Evolutionary conservation across 352 stramenopile species (phyloP).

Genomic region (Phytophthora sp.): DNA sequence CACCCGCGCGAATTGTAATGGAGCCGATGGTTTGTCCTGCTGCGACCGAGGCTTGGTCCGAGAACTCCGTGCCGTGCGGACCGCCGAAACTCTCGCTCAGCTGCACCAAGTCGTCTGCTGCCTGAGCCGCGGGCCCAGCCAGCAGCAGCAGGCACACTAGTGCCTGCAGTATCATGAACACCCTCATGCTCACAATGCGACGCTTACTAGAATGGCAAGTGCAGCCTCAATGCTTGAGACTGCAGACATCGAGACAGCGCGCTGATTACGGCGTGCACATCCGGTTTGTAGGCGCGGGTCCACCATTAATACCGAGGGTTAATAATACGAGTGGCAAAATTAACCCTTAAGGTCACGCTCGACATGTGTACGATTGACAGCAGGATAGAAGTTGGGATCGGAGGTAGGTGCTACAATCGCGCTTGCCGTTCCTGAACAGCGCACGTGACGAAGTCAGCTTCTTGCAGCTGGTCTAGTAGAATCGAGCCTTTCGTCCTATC

Average conservation of each 20-base stretch:
- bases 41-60: constrained; percentile 13
- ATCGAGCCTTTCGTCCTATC: constrained; percentile 3
- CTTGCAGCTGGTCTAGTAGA: constrained; percentile 15
- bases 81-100: constrained; percentile 30
- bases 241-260: constrained; percentile 3
- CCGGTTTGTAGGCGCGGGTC: too few species aligned
- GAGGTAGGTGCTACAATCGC: constrained; percentile 13
- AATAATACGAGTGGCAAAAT: too few species aligned
- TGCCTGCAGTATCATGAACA: constrained; percentile 3
- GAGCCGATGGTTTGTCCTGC: constrained; percentile 23
- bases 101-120: constrained; percentile 16
- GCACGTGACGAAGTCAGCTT: constrained; percentile 7
- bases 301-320: not conserved
- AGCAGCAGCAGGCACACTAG: constrained; percentile 13
- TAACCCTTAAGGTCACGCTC: too few species aligned
- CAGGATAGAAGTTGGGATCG: constrained; percentile 19
- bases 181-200: constrained; percentile 1
- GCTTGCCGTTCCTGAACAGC: not conserved
- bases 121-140: not conserved
- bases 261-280: constrained; percentile 16
- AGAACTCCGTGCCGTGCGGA: constrained; percentile 25
- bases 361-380: constrained; percentile 21
- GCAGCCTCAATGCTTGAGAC: not conserved
- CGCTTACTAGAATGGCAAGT: constrained; percentile 18
- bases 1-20: constrained; percentile 15